phyloP scores from a whole-genome alignment of 2,329 filamentous ascomycete genomes.

The Seiridium cupressi region DNA sequence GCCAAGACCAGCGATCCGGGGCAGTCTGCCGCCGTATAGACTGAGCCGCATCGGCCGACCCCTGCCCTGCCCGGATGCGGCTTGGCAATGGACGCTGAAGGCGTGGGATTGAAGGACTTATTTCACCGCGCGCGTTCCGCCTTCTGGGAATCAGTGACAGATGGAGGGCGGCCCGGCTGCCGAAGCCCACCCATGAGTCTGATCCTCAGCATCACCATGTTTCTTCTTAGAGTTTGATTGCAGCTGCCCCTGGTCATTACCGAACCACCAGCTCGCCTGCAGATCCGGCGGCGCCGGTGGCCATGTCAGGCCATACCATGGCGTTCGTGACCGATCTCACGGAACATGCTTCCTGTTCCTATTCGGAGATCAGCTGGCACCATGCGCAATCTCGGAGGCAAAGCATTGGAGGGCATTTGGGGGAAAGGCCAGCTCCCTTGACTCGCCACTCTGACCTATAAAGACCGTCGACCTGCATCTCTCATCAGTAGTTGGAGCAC shows the following conservation, averaged over 20 bases:
- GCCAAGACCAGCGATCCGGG: conserved; percentile 7
- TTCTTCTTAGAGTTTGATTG: background rate
- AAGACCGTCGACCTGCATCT: background rate
- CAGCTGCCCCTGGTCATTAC: background rate
- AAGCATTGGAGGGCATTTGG: background rate
- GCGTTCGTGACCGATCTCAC: background rate
- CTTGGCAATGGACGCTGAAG: background rate
- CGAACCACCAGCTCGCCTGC: background rate
- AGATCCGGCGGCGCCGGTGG: background rate
- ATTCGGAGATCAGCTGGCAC: background rate
- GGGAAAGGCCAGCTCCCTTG: background rate
- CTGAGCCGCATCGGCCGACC: conserved; percentile 1
- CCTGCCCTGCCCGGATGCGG: background rate
- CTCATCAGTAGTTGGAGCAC: background rate
- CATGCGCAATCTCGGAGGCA: conserved; percentile 3
- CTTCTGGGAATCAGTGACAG: background rate
- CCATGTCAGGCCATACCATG: background rate
- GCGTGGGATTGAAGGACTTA: conserved; percentile 8
- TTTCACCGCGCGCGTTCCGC: conserved; percentile 1
- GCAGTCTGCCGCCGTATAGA: background rate
- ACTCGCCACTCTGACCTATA: background rate
- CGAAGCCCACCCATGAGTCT: background rate
- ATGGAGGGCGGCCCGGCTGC: conserved; percentile 3
- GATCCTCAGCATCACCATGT: background rate
- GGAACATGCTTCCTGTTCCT: conserved; percentile 1